Conservation (phyloP, 331 rosid genomes). For the Ulmus americana region DNA sequence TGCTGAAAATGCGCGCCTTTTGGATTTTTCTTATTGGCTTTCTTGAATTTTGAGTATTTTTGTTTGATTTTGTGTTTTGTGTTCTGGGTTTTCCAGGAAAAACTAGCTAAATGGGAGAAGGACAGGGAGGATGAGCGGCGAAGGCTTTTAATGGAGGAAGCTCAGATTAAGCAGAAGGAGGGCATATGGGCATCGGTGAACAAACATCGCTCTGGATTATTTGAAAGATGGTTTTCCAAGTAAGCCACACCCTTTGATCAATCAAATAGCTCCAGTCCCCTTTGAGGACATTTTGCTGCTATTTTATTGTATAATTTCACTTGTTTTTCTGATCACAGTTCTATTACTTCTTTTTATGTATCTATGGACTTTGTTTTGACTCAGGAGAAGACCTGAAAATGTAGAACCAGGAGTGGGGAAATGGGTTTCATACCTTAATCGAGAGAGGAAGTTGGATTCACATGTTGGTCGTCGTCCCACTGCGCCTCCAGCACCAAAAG, state of each 20-base stretch:
- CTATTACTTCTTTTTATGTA: conserved; percentile 2
- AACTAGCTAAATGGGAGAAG: conserved; percentile 57
- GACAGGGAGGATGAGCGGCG: conserved; percentile 66
- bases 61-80: not conserved
- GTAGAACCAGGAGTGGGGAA: conserved; percentile 87
- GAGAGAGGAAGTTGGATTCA: conserved; percentile 83
- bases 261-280: no score
- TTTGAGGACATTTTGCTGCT: no score
- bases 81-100: conserved; percentile 26
- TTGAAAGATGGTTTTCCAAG: conserved; percentile 55
- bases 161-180: conserved; percentile 52
- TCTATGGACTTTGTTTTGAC: conserved; percentile 15
- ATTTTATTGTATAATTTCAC: no score
- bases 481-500: conserved; percentile 84
- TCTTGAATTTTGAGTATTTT: conserved; percentile 12
- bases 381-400: conserved; percentile 55
- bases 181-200: conserved; percentile 37
- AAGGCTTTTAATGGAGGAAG: conserved; percentile 68
- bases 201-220: conserved; percentile 33
- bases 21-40: not conserved
- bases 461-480: conserved; percentile 64
- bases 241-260: conserved; percentile 14
- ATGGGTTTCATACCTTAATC: conserved; percentile 95
- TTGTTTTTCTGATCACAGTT: not conserved
- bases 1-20: not conserved